Conservation (phyloP, 805 yeast genomes). For the Blastobotrys mokoenaii region DNA sequence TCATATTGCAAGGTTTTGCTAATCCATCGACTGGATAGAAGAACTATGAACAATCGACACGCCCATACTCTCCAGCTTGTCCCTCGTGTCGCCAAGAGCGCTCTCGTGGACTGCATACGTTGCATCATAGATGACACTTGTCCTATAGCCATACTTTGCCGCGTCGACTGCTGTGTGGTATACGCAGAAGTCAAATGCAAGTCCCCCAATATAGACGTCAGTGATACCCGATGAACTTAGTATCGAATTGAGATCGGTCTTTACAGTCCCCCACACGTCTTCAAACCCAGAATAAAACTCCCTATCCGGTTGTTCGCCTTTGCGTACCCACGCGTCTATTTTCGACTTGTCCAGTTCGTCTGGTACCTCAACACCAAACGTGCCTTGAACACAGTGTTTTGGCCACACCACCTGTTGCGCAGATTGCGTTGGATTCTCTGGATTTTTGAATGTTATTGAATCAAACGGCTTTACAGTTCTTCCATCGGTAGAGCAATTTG, state of each 20-base stretch:
- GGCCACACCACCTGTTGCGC: constrained; percentile 67
- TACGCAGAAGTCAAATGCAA: constrained; percentile 87
- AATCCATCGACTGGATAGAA: too few relatives aligned
- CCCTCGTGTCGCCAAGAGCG: too few relatives aligned
- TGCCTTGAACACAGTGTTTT: constrained; percentile 73
- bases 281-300: constrained; percentile 85
- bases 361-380: constrained; percentile 60
- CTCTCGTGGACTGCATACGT: constrained; percentile 33
- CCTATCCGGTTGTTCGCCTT: constrained; percentile 63
- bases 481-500: constrained; percentile 36
- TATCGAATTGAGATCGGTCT: constrained; percentile 52
- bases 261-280: constrained; percentile 67
- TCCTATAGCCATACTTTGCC: constrained; percentile 49
- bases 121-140: constrained; percentile 51
- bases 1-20: too few relatives aligned
- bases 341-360: constrained; percentile 33
- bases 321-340: constrained; percentile 44
- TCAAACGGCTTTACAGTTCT: constrained; percentile 41
- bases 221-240: constrained; percentile 42
- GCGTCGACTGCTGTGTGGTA: constrained; percentile 68
- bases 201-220: constrained; percentile 65
- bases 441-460: constrained; percentile 41
- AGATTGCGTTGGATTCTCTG: constrained; percentile 30
- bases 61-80: too few relatives aligned
- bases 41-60: too few relatives aligned